Conservation (phyloP, 805 yeast species). For the Candida michaelii region DNA sequence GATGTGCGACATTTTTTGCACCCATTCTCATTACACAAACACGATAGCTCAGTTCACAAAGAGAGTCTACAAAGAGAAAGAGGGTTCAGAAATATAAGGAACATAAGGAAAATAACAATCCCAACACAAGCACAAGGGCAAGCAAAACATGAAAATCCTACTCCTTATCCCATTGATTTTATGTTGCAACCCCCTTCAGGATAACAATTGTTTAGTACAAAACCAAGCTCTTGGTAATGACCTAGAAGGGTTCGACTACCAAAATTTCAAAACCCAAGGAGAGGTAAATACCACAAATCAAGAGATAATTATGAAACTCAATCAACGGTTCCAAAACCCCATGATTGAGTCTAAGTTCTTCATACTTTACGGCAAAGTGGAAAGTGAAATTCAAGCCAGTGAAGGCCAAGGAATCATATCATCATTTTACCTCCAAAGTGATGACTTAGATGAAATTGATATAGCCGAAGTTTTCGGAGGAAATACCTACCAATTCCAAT, state of each 20-base stretch:
- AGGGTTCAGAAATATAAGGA: too few species aligned
- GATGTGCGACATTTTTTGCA: constrained; percentile 1
- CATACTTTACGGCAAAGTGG: constrained; percentile 37
- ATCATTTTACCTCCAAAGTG: constrained; percentile 41
- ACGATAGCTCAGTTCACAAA: too few species aligned
- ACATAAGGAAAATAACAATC: too few species aligned
- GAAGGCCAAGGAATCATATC: constrained; percentile 37
- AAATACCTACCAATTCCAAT: constrained; percentile 28
- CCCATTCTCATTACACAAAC: too few species aligned
- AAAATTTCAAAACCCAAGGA: constrained; percentile 9
- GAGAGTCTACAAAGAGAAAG: too few species aligned
- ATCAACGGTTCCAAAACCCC: constrained; percentile 32
- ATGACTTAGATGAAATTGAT: constrained; percentile 44
- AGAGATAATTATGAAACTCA: constrained; percentile 14
- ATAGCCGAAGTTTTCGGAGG: constrained; percentile 41
- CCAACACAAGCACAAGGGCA: too few species aligned
- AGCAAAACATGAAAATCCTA: too few species aligned
- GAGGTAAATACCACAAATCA: constrained; percentile 4
- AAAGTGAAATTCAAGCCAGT: constrained; percentile 34
- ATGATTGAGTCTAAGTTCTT: constrained; percentile 28
- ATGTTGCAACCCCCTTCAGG: constrained; percentile 27
- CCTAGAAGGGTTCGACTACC: constrained; percentile 6
- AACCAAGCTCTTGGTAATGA: constrained; percentile 25
- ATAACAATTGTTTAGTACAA: constrained; percentile 23
- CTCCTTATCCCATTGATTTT: background rate